Conservation (phyloP, 129 eudicot genomes). For the Chrysanthemum seticuspe region DNA sequence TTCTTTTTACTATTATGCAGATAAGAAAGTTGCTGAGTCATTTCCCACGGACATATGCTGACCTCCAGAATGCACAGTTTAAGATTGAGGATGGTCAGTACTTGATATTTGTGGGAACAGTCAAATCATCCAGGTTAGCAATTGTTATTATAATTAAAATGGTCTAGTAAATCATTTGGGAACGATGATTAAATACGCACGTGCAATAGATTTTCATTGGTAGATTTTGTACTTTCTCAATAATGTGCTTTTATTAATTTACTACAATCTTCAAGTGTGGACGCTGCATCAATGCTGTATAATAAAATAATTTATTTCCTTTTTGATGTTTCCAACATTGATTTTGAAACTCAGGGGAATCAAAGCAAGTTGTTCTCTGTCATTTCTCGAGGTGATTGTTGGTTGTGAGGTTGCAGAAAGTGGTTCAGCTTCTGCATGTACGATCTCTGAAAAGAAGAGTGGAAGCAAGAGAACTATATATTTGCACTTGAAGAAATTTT, state of each 20-base stretch:
- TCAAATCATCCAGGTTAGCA: constrained; percentile 73
- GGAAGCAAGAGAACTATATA: constrained; percentile 57
- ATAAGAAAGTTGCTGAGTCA: constrained; percentile 85
- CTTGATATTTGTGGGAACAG: constrained; percentile 84
- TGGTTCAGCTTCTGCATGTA: constrained; percentile 46
- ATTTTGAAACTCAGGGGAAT: constrained; percentile 64
- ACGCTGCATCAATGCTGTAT: constrained; percentile 16
- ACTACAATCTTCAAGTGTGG: constrained; percentile 20
- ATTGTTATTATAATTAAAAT: background rate
- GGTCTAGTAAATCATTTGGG: constrained; percentile 6
- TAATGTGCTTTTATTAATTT: constrained; percentile 10
- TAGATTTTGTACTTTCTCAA: background rate
- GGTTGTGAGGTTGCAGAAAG: constrained; percentile 67
- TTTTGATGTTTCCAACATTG: constrained; percentile 14
- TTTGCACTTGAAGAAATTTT: constrained; percentile 85
- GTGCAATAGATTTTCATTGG: constrained; percentile 15
- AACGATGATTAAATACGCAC: background rate
- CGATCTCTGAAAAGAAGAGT: constrained; percentile 32
- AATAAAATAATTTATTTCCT: background rate
- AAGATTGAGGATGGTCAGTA: constrained; percentile 84
- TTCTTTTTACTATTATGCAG: constrained; percentile 42
- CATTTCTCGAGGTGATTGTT: constrained; percentile 85
- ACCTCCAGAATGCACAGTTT: constrained; percentile 75
- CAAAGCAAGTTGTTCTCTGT: constrained; percentile 61
- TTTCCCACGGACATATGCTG: constrained; percentile 96